Conservation (phyloP, 371 early-diverging fungal species). For the Funneliformis caledonium region DNA sequence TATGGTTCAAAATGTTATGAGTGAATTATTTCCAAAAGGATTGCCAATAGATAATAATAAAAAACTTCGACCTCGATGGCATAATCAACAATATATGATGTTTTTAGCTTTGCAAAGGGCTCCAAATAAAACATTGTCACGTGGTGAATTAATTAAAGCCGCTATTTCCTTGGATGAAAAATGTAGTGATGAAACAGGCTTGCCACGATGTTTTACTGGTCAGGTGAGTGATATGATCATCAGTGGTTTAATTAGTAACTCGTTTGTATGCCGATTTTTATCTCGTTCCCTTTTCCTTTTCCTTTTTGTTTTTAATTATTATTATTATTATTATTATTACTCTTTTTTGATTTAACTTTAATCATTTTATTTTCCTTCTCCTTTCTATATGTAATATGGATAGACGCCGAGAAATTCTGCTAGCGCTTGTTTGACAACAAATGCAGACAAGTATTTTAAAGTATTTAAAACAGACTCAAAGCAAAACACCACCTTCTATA, state of each 20-base stretch:
- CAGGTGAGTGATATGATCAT: conserved; percentile 61
- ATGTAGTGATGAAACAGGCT: conserved; percentile 68
- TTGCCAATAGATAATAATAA: conserved; percentile 9
- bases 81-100: conserved; percentile 82
- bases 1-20: not conserved
- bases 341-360: not conserved
- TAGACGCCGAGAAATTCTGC: conserved; percentile 87
- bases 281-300: not conserved
- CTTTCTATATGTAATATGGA: not conserved
- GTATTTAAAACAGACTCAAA: conserved; percentile 50
- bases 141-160: conserved; percentile 72
- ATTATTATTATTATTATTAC: no score
- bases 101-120: conserved; percentile 76
- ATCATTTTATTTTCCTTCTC: not conserved
- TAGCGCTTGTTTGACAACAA: conserved; percentile 78
- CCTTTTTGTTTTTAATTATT: not conserved
- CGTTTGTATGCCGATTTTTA: not conserved
- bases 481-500: conserved; percentile 63
- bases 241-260: not conserved
- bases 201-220: conserved; percentile 81
- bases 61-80: conserved; percentile 75
- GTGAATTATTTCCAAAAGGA: conserved; percentile 23
- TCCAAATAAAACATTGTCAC: conserved; percentile 65
- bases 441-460: conserved; percentile 80
- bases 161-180: conserved; percentile 76